These are phyloP conservation scores for Fusarium brachygibbosum DNA, from an alignment of 2,329 filamentous ascomycete genomes.

Conservation along the genomic window DNA sequence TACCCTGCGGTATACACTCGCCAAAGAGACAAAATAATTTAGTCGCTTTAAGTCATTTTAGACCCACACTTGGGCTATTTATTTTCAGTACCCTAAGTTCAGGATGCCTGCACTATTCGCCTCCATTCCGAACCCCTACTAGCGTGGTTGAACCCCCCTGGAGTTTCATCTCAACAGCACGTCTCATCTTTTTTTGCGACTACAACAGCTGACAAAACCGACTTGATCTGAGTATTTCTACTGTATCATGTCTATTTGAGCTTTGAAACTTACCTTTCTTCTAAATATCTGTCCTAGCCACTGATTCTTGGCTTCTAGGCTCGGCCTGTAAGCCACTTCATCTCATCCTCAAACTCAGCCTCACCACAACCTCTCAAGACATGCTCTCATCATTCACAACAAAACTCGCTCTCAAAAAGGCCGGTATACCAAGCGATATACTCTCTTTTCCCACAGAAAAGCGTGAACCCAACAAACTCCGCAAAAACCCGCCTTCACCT, in stretches of 20 bases:
- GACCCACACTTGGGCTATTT: too few species aligned
- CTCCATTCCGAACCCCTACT: slow-evolving; percentile 39
- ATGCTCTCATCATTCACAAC: slow-evolving; percentile 71
- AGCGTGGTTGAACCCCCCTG: slow-evolving; percentile 22
- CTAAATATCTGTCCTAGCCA: background rate
- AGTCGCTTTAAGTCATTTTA: too few species aligned
- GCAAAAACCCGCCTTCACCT: slow-evolving; percentile 50
- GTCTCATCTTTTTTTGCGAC: slow-evolving; percentile 33
- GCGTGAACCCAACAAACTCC: slow-evolving; percentile 52
- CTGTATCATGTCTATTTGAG: background rate
- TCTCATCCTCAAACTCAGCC: background rate
- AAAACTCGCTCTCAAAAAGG: slow-evolving; percentile 70
- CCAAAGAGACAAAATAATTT: too few species aligned
- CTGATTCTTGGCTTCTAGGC: background rate
- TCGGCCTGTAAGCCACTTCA: background rate
- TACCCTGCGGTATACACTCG: too few species aligned
- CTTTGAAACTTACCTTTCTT: too few species aligned
- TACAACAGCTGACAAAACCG: slow-evolving; percentile 3
- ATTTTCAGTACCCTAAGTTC: too few species aligned
- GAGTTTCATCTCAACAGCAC: slow-evolving; percentile 43
- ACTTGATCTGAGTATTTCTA: background rate
- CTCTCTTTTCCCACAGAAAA: slow-evolving; percentile 55
- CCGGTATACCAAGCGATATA: slow-evolving; percentile 65
- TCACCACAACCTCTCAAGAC: background rate
- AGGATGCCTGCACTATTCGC: slow-evolving; percentile 10